Conservation (phyloP, 2,329 filamentous ascomycete species). For the Fusarium dlaminii region DNA sequence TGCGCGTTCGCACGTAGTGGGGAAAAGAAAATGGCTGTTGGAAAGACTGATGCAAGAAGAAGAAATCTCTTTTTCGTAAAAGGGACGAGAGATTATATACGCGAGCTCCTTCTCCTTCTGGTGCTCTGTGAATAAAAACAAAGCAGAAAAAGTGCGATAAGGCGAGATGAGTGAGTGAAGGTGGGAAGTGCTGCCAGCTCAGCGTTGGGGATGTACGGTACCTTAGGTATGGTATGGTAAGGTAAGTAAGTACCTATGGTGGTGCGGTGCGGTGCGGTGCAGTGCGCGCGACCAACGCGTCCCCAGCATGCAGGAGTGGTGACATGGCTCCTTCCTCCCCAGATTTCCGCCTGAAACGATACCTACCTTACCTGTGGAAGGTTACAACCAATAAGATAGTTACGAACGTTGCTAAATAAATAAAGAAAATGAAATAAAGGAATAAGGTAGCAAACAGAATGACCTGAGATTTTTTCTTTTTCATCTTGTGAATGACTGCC, state of each 20-base stretch:
- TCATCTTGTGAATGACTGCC: not conserved
- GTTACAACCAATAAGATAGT: not conserved
- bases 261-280: not conserved
- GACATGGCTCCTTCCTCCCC: not conserved
- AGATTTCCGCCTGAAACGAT: constrained; percentile 2
- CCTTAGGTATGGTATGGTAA: constrained; percentile 18
- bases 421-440: not conserved
- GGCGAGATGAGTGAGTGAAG: constrained; percentile 29
- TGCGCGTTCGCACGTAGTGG: not conserved
- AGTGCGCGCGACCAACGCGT: constrained; percentile 40
- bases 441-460: not conserved
- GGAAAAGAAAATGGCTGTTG: not conserved
- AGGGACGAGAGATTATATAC: not conserved
- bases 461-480: not conserved
- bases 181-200: constrained; percentile 22
- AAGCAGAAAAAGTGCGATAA: constrained; percentile 25
- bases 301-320: constrained; percentile 20
- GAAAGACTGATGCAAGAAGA: not conserved
- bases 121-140: constrained; percentile 10
- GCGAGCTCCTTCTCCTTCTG: not conserved
- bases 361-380: not conserved
- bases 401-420: not conserved
- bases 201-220: constrained; percentile 17
- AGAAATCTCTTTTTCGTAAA: not conserved
- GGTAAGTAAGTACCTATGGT: not conserved